A percentile compares a stretch with the other conserved stretches of the same genome.
Conservation (phyloP, 1,139 yeast species). For the Blastobotrys raffinosifermentans region DNA sequence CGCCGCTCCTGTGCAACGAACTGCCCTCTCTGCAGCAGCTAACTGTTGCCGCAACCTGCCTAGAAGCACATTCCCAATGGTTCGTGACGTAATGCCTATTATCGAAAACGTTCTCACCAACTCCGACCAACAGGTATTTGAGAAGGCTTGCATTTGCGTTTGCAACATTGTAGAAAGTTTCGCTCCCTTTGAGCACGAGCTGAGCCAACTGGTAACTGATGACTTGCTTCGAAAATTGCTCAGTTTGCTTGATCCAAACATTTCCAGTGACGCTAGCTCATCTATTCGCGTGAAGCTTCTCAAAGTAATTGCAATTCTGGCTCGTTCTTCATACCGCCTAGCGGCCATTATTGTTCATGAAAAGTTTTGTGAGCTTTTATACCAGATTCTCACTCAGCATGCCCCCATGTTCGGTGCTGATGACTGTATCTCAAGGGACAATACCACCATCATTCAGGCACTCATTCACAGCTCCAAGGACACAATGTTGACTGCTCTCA, state of each 20-base stretch:
- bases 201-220: conserved; percentile 42
- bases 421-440: conserved; percentile 22
- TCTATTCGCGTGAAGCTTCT: conserved; percentile 28
- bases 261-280: conserved; percentile 17
- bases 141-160: conserved; percentile 62
- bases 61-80: conserved; percentile 39
- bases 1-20: conserved; percentile 83
- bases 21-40: conserved; percentile 72
- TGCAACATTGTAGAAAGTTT: conserved; percentile 57
- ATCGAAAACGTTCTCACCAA: conserved; percentile 57
- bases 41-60: conserved; percentile 59
- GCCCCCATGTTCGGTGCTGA: conserved; percentile 25
- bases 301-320: conserved; percentile 38
- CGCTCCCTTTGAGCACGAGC: conserved; percentile 38
- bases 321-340: conserved; percentile 33
- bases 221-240: conserved; percentile 21
- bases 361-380: conserved; percentile 28
- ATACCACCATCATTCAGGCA: conserved; percentile 52
- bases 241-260: conserved; percentile 21
- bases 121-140: conserved; percentile 61
- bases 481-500: conserved; percentile 49
- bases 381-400: conserved; percentile 31
- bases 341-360: conserved; percentile 25
- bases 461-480: conserved; percentile 73
- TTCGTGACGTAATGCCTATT: conserved; percentile 55